Evolutionary conservation across 176 grass and related monocot species (phyloP), one percentile per base, ranked within the genome.

Genomic region (Musa itinerans): DNA sequence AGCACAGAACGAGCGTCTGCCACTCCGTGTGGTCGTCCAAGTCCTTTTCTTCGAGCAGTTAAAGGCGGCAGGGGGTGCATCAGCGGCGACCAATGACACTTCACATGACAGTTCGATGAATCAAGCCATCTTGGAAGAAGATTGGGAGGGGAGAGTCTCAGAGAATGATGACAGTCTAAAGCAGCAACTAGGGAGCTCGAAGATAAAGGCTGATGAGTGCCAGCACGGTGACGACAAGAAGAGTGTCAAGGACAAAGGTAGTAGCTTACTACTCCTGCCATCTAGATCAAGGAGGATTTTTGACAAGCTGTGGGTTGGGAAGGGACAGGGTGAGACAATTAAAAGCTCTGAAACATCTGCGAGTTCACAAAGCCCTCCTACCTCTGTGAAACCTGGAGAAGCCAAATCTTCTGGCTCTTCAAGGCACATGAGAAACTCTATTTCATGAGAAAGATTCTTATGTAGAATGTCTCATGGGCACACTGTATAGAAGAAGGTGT

Each of bases 11-110:
- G 91, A 99, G 74, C 81, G 84, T 59, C 83, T 99, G 69, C 96
- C 91, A 8, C 96, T 99, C 49, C 86, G 96, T 50, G 77, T 92
- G 19, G 89, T 99, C 71, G 96, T 99, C 12, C 96, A 95, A 76
- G 96, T 95, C 19, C 88, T 99, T 66, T 99, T 95, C 86, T 99
- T 99, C 65, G 91, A 99, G 66, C 96, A 99, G 73, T 67, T 92
- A 54, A 90, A 83, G 22, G 71, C 82, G 3, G 64, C 87, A 2
- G 11, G 77, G 17, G 66, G 25, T 2, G 2, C 24, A 3, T 50
- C 1, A 16, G 51, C 72, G 0, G 17, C 77, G n/a, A 64, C 80
- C 1, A 69, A 83, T n/a, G 29, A 84, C 4, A 34, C 19, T 10
- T 70, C 23, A n/a, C 73, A 75, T 1, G 77, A 70, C 8, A 81